Evolutionary conservation across 805 yeast genomes (phyloP), one percentile per base, ranked within the genome.

Genomic region (Teunomyces cretensis): DNA sequence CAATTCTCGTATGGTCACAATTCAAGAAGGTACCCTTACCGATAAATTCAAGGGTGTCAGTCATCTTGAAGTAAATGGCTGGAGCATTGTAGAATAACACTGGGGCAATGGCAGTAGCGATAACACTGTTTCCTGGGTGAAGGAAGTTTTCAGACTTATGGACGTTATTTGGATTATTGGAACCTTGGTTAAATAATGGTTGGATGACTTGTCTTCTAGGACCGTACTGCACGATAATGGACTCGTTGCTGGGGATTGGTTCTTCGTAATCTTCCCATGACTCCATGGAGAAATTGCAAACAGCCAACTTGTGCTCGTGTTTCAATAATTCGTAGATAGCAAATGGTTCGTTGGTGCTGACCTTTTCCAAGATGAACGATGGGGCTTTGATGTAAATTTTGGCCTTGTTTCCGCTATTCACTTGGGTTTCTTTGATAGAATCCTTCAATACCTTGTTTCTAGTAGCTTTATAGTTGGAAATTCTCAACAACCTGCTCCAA

Each of bases 11-110:
- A 58, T 86, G 88, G 66, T 94, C 97, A 36, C 91, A 79, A 61
- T 88, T 88, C 57, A 86, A 75, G 73, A 90, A 87, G 0, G 96
- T 81, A 35, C 99, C 99, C 51, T 87, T 86, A 3, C 96, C 99
- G 22, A 92, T 74, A 37, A 95, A 76, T 57, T 83, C 84, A 37
- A 86, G 55, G 22, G 68, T 73, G 1, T 69, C 59, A 2, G 73
- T 67, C 28, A 78, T 79, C 59, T 83, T 88, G 76, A 88, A 88
- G 64, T 86, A 89, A 31, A 90, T 70, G 2, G 90, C 88, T 1
- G 98, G 97, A 0, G 91, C 81, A 55, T 83, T 85, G 38, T 89
- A 83, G 65, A 94, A 87, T 33, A 85, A 78, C 1, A 84, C 85
- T 9, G 99, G 99, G 0, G 91, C 91, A 50, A 91, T 83, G 40